Base-by-base conservation (phyloP, 345 rosid genomes). In the Rhodomyrtus tomentosa region DNA sequence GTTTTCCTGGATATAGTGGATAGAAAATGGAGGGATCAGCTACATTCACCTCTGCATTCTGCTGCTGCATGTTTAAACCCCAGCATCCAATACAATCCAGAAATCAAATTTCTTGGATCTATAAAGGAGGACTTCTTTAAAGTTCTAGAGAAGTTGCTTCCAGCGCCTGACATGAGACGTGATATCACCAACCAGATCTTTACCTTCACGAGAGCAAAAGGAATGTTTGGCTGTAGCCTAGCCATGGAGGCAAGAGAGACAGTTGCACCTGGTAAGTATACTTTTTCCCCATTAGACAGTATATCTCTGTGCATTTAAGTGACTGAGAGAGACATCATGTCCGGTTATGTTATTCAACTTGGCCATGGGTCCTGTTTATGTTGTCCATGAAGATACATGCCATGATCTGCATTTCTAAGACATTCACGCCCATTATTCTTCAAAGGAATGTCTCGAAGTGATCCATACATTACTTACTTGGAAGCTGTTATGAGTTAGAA, bases 61-160 rank as follows among this genome's bases (percentile, higher is more conserved):
- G 96, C 96, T 83, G 98, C 94, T 50, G 96, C 98, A 51, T 96
- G 91, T 86, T 89, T 96, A 90, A 96, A 96, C 89, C 99, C 96
- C 5, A 88, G 91, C 83, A 92, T 94, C 84, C 99, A 93, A 87
- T 94, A 96, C 87, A 93, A 96, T 86, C 94, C 94, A 7, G 99
- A 96, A 85, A 86, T 92, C 51, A 95, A 95, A 85, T 94, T 93
- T 88, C 91, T 93, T 80, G 90, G 88, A 52, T 90, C 93, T 25
- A 90, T 95, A 85, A 95, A 95, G 85, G 98, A 94, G 87, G 96
- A 94, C 68, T 93, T 95, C 87, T 94, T 89, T 88, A 93, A 93
- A 81, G 98, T 94, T 68, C 87, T 95, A 45, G 98, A 95, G 93
- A 94, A 93, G 88, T 88, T 94, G 72, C 96, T 95, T 81, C 98